Evolutionary conservation across 805 yeast genomes (phyloP).

Genomic region (Metschnikowia kofuensis): DNA sequence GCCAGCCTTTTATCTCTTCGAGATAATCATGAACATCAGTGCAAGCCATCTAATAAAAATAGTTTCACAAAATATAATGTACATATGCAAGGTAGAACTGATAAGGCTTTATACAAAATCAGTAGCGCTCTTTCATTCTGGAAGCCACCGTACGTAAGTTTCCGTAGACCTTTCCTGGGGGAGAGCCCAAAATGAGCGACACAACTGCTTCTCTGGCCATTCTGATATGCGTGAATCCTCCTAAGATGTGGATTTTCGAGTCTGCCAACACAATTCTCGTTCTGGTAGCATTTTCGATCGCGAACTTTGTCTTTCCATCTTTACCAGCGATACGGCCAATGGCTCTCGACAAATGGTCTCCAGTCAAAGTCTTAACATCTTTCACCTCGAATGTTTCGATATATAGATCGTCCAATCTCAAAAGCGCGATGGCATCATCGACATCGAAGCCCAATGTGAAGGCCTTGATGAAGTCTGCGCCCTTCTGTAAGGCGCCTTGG

Average conservation of each 20-base stretch:
- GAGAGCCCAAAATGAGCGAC: slow-evolving; percentile 91
- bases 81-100: slow-evolving; percentile 9
- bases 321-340: slow-evolving; percentile 99
- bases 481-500: slow-evolving; percentile 93
- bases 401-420: slow-evolving; percentile 92
- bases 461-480: slow-evolving; percentile 95
- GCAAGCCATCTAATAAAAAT: neutral
- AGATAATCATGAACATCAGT: neutral
- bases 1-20: no score
- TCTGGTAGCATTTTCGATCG: slow-evolving; percentile 97
- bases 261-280: slow-evolving; percentile 98
- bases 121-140: slow-evolving; percentile 94
- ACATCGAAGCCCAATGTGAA: slow-evolving; percentile 95
- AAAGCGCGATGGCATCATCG: slow-evolving; percentile 93
- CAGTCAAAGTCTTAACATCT: slow-evolving; percentile 92
- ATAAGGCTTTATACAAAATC: slow-evolving; percentile 6
- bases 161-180: slow-evolving; percentile 98
- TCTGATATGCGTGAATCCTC: slow-evolving; percentile 95
- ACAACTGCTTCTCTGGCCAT: slow-evolving; percentile 99
- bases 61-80: slow-evolving; percentile 5
- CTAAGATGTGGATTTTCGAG: slow-evolving; percentile 91
- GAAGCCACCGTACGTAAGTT: slow-evolving; percentile 96
- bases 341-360: slow-evolving; percentile 97
- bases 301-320: slow-evolving; percentile 98
- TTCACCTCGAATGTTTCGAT: slow-evolving; percentile 96